Percentiles rank a stretch among this genome's conserved stretches.
Evolutionary conservation across 2,329 filamentous ascomycete species (phyloP).

Genomic region (Berkeleyomyces rouxiae): DNA sequence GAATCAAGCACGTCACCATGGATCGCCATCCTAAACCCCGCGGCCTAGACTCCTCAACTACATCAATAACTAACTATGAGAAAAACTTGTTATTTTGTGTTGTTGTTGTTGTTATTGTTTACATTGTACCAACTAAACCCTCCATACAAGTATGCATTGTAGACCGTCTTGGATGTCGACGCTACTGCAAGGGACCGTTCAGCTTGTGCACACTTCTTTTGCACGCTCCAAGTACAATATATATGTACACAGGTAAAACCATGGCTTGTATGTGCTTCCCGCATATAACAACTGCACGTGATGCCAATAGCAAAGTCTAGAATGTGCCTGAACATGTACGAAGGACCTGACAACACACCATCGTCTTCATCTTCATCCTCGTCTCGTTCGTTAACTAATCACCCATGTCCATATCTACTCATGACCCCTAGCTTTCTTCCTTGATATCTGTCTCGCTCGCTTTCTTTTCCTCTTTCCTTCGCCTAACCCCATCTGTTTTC

Average conservation of each 20-base stretch:
- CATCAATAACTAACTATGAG: not conserved
- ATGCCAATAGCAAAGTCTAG: too few species aligned
- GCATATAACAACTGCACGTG: too few species aligned
- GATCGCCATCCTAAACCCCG: not conserved
- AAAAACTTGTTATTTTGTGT: not conserved
- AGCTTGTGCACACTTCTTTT: not conserved
- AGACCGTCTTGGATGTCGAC: not conserved
- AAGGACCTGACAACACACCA: too few species aligned
- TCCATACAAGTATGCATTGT: not conserved
- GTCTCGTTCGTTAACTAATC: too few species aligned
- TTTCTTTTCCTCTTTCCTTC: not conserved
- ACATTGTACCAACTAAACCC: not conserved
- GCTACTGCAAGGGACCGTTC: slow-evolving; percentile 1
- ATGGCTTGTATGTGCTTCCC: too few species aligned
- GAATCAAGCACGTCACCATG: not conserved
- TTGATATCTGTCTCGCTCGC: not conserved
- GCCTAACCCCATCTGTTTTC: not conserved
- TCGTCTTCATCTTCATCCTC: too few species aligned
- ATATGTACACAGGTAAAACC: not conserved
- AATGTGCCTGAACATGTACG: too few species aligned
- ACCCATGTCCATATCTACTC: not conserved
- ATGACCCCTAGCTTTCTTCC: not conserved
- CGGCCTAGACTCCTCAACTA: not conserved
- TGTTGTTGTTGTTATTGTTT: not conserved
- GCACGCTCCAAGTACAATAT: not conserved